Evolutionary conservation across 116 monocot species (phyloP).

Genomic region (Cymodocea nodosa): DNA sequence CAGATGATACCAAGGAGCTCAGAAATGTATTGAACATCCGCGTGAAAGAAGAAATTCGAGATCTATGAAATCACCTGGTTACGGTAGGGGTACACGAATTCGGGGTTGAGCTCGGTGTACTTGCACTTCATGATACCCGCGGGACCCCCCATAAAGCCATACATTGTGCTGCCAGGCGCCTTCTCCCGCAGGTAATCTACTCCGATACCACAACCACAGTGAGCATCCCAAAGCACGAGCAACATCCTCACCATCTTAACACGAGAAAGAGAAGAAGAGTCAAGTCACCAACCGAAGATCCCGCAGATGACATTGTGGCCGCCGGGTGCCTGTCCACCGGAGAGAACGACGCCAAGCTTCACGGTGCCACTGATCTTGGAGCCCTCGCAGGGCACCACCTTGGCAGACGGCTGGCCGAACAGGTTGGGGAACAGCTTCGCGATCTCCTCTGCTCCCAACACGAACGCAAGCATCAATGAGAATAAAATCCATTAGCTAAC

Average conservation of each 20-base stretch:
- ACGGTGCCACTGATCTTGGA: constrained; percentile 19
- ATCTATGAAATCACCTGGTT: constrained; percentile 48
- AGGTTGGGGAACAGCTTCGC: constrained; percentile 75
- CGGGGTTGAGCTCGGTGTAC: constrained; percentile 71
- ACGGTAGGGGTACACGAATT: constrained; percentile 82
- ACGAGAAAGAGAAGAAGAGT: constrained; percentile 5
- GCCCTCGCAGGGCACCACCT: constrained; percentile 41
- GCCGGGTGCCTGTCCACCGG: constrained; percentile 94
- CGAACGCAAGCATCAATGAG: not conserved
- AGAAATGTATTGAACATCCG: too few relatives aligned
- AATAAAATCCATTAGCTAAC: not conserved
- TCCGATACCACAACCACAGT: not conserved
- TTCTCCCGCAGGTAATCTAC: constrained; percentile 76
- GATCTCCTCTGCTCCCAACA: constrained; percentile 63
- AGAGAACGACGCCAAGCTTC: constrained; percentile 88
- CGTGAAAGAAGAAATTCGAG: too few relatives aligned
- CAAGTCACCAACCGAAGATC: constrained; percentile 47
- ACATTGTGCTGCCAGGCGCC: constrained; percentile 60
- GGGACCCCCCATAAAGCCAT: constrained; percentile 92
- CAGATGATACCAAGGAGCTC: too few relatives aligned
- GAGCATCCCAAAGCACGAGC: not conserved
- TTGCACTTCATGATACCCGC: constrained; percentile 96
- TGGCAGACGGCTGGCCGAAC: constrained; percentile 82
- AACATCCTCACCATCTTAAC: not conserved
- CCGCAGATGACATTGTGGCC: constrained; percentile 98